Evolutionary conservation across 2,329 filamentous ascomycete genomes (phyloP), one percentile per base, ranked within the genome.

Genomic region (Aureobasidium zeae): DNA sequence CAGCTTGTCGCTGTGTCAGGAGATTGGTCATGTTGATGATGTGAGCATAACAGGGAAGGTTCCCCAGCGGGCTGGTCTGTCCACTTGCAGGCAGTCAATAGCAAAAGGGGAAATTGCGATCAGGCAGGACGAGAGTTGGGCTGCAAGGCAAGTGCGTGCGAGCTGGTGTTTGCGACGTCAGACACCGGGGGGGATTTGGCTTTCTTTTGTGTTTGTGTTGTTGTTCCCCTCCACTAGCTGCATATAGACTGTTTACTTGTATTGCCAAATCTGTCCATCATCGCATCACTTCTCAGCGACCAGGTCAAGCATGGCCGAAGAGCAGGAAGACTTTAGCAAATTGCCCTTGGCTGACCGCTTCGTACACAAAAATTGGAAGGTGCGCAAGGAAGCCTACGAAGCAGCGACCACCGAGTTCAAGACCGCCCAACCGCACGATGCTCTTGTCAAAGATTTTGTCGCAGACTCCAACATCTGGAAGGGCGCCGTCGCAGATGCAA

Each of bases 351-450:
- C 78, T 32, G 86, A 94, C 51, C 78, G 86, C 60, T 93, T 88
- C 66, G 71, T 76, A 44, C 86, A 94, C 71, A 94, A 94, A 83
- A 77, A 84, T 58, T 98, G 91, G 91, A 98, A 98, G 74, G 88
- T 94, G 30, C 78, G 91, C 58, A 98, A 98, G 68, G 79, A 79
- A 59, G 91, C 81, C 42, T 98, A 96, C 61, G 91, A 98, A 72
- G 86, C 91, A 53, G 88, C 86, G 15, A 77, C 83, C 29, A 88
- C 91, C 63, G 77, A 81, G 53, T 96, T 98, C 63, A 81, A 87
- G 60, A 71, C 77, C 47, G 86, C 88, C 5, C 81, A 86, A 49
- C 89, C 96, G 61, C 76, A 79, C 54, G 84, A 93, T 60, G 80
- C 87, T 10, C 81, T 81, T 25, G 95, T 98, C 56, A 76, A 79